Percentiles rank a stretch among this genome's conserved stretches.
Evolutionary conservation across 164 flowering plant genomes (phyloP).

Genomic region (Vitis rotundifolia): DNA sequence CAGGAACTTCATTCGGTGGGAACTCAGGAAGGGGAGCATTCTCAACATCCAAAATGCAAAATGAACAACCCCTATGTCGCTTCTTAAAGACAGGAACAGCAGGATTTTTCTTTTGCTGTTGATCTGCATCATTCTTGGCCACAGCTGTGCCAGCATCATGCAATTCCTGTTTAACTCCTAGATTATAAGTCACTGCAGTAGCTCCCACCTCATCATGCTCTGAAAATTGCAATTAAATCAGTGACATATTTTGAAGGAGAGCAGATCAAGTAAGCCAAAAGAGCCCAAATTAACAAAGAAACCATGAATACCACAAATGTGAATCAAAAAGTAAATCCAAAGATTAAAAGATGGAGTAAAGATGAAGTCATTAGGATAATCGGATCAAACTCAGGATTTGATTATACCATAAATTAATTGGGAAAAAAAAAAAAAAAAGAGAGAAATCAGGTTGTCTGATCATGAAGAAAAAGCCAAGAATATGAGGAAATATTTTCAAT

Average conservation of each 20-base stretch:
- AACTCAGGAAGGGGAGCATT: slow-evolving; percentile 67
- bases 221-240: slow-evolving; percentile 7
- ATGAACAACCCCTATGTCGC: slow-evolving; percentile 77
- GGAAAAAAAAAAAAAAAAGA: too few species aligned
- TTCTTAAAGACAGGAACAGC: slow-evolving; percentile 59
- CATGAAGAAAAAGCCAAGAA: too few species aligned
- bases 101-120: slow-evolving; percentile 39
- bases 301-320: not conserved
- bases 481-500: too few species aligned
- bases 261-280: not conserved
- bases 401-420: too few species aligned
- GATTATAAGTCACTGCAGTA: slow-evolving; percentile 14
- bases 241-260: not conserved
- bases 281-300: not conserved
- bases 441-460: too few species aligned
- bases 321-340: not conserved
- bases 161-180: slow-evolving; percentile 27
- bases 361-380: too few species aligned
- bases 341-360: too few species aligned
- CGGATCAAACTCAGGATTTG: too few species aligned
- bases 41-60: slow-evolving; percentile 79
- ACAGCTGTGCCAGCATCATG: slow-evolving; percentile 25
- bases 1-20: slow-evolving; percentile 68
- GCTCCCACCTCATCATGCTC: slow-evolving; percentile 16
- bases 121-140: slow-evolving; percentile 38